Evolutionary conservation across 2,329 filamentous ascomycete species (phyloP).

Genomic region (Cucurbitaria berberidis): DNA sequence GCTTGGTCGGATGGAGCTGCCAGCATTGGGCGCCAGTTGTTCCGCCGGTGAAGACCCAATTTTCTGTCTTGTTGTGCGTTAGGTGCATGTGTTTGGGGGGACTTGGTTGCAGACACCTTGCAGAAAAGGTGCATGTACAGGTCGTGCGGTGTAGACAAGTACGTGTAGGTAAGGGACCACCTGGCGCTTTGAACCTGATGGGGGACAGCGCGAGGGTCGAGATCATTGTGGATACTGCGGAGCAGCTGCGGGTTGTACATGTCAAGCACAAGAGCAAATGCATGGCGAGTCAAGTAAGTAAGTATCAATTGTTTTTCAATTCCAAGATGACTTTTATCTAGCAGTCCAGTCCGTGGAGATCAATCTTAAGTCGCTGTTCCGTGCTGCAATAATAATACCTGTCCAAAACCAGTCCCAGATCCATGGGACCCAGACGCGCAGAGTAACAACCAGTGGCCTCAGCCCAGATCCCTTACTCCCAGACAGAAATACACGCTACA

Average conservation of each 20-base stretch:
- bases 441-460: constrained; percentile 40
- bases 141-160: constrained; percentile 16
- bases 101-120: constrained; percentile 14
- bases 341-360: constrained; percentile 18
- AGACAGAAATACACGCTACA: constrained; percentile 32
- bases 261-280: neutral
- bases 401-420: constrained; percentile 6
- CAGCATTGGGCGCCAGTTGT: constrained; percentile 21
- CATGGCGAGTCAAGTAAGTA: neutral
- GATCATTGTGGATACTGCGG: neutral
- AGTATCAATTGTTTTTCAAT: constrained; percentile 42
- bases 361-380: constrained; percentile 10
- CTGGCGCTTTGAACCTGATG: neutral
- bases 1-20: constrained; percentile 15
- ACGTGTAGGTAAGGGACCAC: constrained; percentile 22
- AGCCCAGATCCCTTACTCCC: constrained; percentile 23
- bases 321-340: constrained; percentile 35
- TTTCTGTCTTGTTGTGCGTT: constrained; percentile 24
- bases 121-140: neutral
- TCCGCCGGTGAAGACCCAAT: constrained; percentile 30
- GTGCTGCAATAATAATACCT: constrained; percentile 8
- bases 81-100: constrained; percentile 14
- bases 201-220: constrained; percentile 3
- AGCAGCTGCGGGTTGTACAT: neutral
- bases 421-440: constrained; percentile 19